phyloP scores from a whole-genome alignment of 208 protist species.

The Acanthamoeba sp. region DNA sequence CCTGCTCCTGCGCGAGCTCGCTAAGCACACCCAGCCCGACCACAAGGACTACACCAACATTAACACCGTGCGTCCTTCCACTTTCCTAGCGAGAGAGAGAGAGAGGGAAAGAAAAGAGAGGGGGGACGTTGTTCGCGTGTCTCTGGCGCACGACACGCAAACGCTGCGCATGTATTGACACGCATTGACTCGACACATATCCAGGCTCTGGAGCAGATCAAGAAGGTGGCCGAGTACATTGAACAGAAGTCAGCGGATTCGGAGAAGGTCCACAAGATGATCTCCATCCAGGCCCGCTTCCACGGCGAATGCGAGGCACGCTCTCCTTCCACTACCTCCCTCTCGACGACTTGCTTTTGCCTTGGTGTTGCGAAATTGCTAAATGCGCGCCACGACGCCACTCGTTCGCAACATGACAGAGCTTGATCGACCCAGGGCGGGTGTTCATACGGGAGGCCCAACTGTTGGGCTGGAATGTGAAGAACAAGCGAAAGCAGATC shows the following conservation, averaged over 20 bases:
- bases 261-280: conserved; percentile 58
- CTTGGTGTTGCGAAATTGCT: too few species aligned
- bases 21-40: conserved; percentile 63
- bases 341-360: too few species aligned
- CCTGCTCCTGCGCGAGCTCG: conserved; percentile 63
- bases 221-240: conserved; percentile 67
- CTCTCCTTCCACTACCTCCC: not conserved
- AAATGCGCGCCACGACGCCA: too few species aligned
- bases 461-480: not conserved
- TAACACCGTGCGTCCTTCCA: not conserved
- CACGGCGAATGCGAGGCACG: conserved; percentile 37
- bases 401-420: not conserved
- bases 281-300: conserved; percentile 28
- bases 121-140: too few species aligned
- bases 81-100: too few species aligned
- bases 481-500: conserved; percentile 35
- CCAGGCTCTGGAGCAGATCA: conserved; percentile 50
- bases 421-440: conserved; percentile 21
- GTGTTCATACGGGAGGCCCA: conserved; percentile 7
- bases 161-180: too few species aligned
- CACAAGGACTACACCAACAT: conserved; percentile 53
- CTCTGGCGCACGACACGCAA: too few species aligned
- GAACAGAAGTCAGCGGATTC: conserved; percentile 56
- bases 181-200: not conserved
- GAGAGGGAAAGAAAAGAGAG: too few species aligned